Evolutionary conservation across 2,329 filamentous ascomycete genomes (phyloP), one percentile per base, ranked within the genome.

Genomic region (Chaetomiaceae sp.): DNA sequence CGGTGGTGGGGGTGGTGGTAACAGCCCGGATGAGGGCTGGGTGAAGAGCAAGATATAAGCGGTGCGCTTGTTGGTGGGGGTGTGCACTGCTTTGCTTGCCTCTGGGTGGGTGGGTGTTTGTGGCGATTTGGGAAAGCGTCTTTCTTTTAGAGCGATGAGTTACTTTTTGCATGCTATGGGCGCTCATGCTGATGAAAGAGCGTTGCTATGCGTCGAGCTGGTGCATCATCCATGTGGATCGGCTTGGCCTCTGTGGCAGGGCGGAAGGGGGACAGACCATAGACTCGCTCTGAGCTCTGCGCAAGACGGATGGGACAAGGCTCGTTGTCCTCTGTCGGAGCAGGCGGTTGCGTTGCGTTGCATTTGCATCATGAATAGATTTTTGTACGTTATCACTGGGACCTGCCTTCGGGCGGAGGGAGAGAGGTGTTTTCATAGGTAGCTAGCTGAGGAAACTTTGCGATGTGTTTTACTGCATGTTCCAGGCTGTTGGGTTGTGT

Each of bases 11-110:
- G 27, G 3, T 1, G 23, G 23, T 41, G 16, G 10, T 10, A 27
- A 10, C 25, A 27, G 25, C 25, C 25, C 25, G 6, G 25, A 27
- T 25, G 14, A 14, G 10, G 25, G 23, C 2, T 42, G 45, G 43
- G 39, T 43, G 35, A 45, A 42, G 46, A 46, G 54, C 44, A 48
- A 49, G 47, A 31, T 49, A 7, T 50, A 37, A 17, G 20, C 10
- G 17, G 20, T 23, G 19, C 19, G 4, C 13, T 33, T 8, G 5
- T 19, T 31, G n/a, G n/a, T n/a, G n/a, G n/a, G n/a, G n/a, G n/a
- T n/a, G n/a, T n/a, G n/a, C n/a, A n/a, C n/a, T n/a, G n/a, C n/a
- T 27, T 27, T 27, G 6, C 6, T 27, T 10, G 25, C 25, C 25
- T 27, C 6, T 27, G 6, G 25, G 25, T 27, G 25, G 6, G 25